Evolutionary conservation across 805 yeast species (phyloP), one percentile per base, ranked within the genome.

Genomic region (Pichia paraexigua): DNA sequence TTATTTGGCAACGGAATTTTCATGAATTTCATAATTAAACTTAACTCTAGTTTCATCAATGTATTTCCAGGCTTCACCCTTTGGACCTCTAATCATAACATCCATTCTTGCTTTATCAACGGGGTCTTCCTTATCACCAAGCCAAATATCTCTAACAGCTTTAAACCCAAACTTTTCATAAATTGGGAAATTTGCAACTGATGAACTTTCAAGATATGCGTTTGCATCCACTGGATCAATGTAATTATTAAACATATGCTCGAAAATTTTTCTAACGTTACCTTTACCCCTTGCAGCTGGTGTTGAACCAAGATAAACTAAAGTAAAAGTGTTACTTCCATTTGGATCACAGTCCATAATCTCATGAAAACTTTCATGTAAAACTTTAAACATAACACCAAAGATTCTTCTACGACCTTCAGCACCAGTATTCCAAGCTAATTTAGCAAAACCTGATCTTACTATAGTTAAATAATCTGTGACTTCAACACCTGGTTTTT

Each of bases 241-340:
- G 60, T 72, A 68, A 49, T 72, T 68, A 35, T 64, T 60, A 57
- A 74, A 76, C 75, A 76, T 72, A 58, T 68, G 73, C 8, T 78
- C 75, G 56, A 79, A 73, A 60, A 77, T 65, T 25, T 69, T 70
- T 46, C 82, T 63, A 12, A 71, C 78, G 58, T 79, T 78, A 20
- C 83, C 83, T 59, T 78, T 78, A 37, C 83, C 83, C 56, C 81
- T 69, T 7, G 82, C 79, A 18, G 61, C 59, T 17, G 71, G 71
- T 7, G 69, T 60, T 8, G 71, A 63, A 3, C 71, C 71, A 6
- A 68, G 47, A 41, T 68, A 68, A 21, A 68, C 71, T 44, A 68
- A 59, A 9, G 68, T 65, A 62, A 63, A 66, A 9, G 57, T 47
- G 50, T 68, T 70, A 18, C 56, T 58, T 15, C 56, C 60, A 20